Base-by-base conservation (phyloP, 331 rosid species). In the Pyrus hybrid region DNA sequence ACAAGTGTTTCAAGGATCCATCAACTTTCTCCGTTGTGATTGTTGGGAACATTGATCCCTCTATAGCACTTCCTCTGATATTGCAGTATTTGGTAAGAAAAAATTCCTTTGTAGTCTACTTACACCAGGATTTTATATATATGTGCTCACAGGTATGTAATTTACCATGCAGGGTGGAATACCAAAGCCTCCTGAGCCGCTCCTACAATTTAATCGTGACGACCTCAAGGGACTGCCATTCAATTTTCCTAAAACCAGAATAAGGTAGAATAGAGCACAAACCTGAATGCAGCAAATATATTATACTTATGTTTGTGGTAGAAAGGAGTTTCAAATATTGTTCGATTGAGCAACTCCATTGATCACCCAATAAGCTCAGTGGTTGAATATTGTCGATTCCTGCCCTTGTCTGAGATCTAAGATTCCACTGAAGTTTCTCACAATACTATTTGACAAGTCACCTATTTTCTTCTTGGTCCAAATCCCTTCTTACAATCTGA, bases 1-100 rank as follows among this genome's bases (percentile, higher is more conserved):
- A 90, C 85, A 86, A 80, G 62, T 94, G 96, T 82, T 94, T 94
- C 91, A 87, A 86, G 82, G 99, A 94, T 80, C 99, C 99, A 71
- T 91, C 97, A 61, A 85, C 91, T 64, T 94, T 91, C 82, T 90
- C 96, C n/a, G 87, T 94, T 71, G 97, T 88, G 67, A 84, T 94
- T 84, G 95, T 88, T 73, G 99, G 99, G 79, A 94, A 88, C 73
- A 87, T 94, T 13, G 92, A 87, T 85, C 90, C 97, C n/a, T 82
- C 89, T n/a, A 79, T 88, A 72, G 97, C 97, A 66, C 83, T 90
- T 81, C 99, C 99, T 85, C 85, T 94, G 61, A 90, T 94, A 84
- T 70, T 87, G 87, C 97, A 90, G 85, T 94, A 94, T 84, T 85
- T 94, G 84, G 97, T 92, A 81, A 80, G 96, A 85, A 54, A 22